These are phyloP conservation scores for Pleurotus salmoneostramineus DNA, from an alignment of 768 basidiomycete species.

Conservation along the genomic window DNA sequence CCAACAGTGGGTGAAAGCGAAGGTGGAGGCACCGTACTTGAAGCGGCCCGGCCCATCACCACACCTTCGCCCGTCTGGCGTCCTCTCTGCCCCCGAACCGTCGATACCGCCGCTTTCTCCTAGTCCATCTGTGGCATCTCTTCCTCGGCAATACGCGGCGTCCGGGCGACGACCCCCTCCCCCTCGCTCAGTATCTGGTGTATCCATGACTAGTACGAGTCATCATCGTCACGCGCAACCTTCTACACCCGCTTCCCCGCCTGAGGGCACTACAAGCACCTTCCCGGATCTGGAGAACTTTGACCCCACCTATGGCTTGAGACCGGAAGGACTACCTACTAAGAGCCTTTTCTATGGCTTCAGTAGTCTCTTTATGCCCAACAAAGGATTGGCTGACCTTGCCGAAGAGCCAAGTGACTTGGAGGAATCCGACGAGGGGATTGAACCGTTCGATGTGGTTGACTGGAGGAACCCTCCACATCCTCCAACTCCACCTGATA, in stretches of 20 bases:
- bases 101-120: constrained; percentile 19
- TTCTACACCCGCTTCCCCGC: constrained; percentile 15
- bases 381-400: constrained; percentile 76
- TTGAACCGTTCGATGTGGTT: constrained; percentile 58
- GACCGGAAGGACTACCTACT: constrained; percentile 85
- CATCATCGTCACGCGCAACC: constrained; percentile 20
- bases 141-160: neutral
- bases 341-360: constrained; percentile 83
- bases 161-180: constrained; percentile 8
- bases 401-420: constrained; percentile 53
- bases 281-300: constrained; percentile 70
- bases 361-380: constrained; percentile 64
- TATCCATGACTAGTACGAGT: constrained; percentile 31
- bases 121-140: constrained; percentile 20
- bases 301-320: constrained; percentile 94
- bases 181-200: constrained; percentile 36
- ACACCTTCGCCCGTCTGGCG: constrained; percentile 29
- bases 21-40: constrained; percentile 87
- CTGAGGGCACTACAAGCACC: constrained; percentile 17
- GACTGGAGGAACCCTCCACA: constrained; percentile 67
- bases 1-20: constrained; percentile 94
- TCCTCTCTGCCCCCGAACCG: constrained; percentile 38
- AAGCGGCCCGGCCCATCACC: constrained; percentile 40
- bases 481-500: constrained; percentile 38
- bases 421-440: constrained; percentile 40